A percentile compares a stretch with the other conserved stretches of the same genome.
Evolutionary conservation across 495 filamentous ascomycete species (phyloP).

Genomic region (Corynascus novoguineensis): DNA sequence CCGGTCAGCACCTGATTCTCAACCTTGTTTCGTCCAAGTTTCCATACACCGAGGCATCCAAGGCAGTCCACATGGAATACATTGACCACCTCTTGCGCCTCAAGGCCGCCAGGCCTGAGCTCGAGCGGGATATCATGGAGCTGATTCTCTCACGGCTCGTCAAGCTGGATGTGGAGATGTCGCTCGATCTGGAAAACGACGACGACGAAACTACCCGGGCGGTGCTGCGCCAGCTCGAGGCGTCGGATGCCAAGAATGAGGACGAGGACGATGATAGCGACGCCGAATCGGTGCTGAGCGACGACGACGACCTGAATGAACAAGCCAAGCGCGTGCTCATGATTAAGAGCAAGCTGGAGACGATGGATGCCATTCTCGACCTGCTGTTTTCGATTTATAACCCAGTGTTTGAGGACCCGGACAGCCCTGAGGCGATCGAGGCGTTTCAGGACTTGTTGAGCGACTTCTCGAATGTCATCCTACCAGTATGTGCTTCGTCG

Average conservation of each 20-base stretch:
- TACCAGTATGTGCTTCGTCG: slow-evolving; percentile 77
- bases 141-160: slow-evolving; percentile 78
- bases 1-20: slow-evolving; percentile 60
- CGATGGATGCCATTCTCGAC: slow-evolving; percentile 90
- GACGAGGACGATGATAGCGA: slow-evolving; percentile 60
- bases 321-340: slow-evolving; percentile 48
- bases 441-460: slow-evolving; percentile 67
- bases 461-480: slow-evolving; percentile 77
- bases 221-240: slow-evolving; percentile 39
- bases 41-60: slow-evolving; percentile 66
- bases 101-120: slow-evolving; percentile 66
- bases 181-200: slow-evolving; percentile 73
- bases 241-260: slow-evolving; percentile 36
- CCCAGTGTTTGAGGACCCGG: slow-evolving; percentile 55
- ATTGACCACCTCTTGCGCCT: slow-evolving; percentile 73
- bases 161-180: slow-evolving; percentile 87
- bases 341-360: slow-evolving; percentile 75
- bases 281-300: slow-evolving; percentile 43
- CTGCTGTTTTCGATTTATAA: slow-evolving; percentile 78
- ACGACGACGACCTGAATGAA: slow-evolving; percentile 45
- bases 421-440: slow-evolving; percentile 43
- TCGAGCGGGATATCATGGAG: slow-evolving; percentile 77
- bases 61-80: slow-evolving; percentile 67
- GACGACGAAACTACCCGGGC: slow-evolving; percentile 47
- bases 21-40: slow-evolving; percentile 61